These are phyloP conservation scores for Raddia guianensis DNA, from an alignment of 176 grass and related monocot genomes.

Conservation along the genomic window DNA sequence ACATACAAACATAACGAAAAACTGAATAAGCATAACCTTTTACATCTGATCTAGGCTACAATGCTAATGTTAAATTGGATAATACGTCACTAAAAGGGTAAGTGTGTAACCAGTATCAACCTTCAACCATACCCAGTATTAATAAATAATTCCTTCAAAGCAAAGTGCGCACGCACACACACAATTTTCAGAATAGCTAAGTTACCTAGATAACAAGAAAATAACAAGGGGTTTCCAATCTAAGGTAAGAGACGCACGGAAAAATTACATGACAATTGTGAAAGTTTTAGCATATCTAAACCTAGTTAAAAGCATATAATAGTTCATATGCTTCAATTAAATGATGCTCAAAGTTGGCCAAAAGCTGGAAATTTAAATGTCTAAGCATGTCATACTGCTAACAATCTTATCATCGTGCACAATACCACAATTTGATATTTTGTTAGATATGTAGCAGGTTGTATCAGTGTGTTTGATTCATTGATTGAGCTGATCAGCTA, in stretches of 20 bases:
- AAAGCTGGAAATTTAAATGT: slow-evolving; percentile 18
- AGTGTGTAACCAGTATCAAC: neutral
- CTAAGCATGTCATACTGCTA: neutral
- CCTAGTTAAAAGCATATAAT: neutral
- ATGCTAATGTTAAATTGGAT: neutral
- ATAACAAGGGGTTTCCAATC: slow-evolving; percentile 2
- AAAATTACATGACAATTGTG: neutral
- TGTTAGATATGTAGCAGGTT: slow-evolving; percentile 4
- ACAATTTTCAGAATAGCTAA: slow-evolving; percentile 16
- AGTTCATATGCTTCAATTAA: slow-evolving; percentile 3
- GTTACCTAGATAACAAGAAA: slow-evolving; percentile 31
- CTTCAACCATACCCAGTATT: neutral
- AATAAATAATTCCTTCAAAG: slow-evolving; percentile 20
- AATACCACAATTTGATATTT: neutral
- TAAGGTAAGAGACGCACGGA: neutral
- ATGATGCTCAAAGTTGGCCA: neutral
- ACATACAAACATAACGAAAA: slow-evolving; percentile 27
- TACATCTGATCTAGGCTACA: slow-evolving; percentile 18
- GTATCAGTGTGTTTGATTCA: neutral
- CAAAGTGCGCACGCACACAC: slow-evolving; percentile 14
- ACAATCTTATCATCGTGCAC: neutral
- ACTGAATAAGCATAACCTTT: slow-evolving; percentile 23
- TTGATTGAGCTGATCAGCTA: neutral
- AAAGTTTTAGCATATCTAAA: neutral
- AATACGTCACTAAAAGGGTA: slow-evolving; percentile 5